Percentiles rank a stretch among this genome's conserved stretches.
phyloP scores from a whole-genome alignment of 345 rosid genomes.

The Eucalyptus cladocalyx region DNA sequence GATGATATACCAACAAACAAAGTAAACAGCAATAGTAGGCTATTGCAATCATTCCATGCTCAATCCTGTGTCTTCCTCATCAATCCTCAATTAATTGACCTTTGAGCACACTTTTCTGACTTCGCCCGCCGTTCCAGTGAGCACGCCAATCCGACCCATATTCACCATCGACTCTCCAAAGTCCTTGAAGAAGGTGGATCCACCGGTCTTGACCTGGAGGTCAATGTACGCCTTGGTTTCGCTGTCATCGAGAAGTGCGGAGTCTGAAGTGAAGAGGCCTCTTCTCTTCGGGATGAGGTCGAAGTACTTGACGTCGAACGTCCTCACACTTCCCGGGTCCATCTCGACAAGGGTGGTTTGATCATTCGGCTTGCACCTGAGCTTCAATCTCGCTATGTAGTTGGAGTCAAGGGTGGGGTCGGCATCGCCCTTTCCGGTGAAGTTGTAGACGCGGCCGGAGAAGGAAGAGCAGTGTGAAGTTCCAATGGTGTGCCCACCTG shows the following conservation, averaged over 20 bases:
- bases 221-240: constrained; percentile 34
- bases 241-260: constrained; percentile 37
- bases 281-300: constrained; percentile 38
- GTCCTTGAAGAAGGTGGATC: constrained; percentile 39
- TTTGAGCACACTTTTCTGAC: constrained; percentile 49
- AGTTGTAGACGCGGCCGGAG: constrained; percentile 44
- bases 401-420: constrained; percentile 40
- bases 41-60: not conserved
- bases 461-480: constrained; percentile 48
- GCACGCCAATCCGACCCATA: constrained; percentile 53
- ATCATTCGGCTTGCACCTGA: constrained; percentile 34
- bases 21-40: not conserved
- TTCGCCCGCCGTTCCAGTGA: constrained; percentile 38
- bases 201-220: not conserved
- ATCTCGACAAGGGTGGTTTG: constrained; percentile 38
- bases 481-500: constrained; percentile 67
- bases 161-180: constrained; percentile 62
- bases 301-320: constrained; percentile 43
- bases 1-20: not conserved
- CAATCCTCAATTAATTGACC: constrained; percentile 28
- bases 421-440: constrained; percentile 44
- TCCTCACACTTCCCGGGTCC: constrained; percentile 63
- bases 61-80: not conserved
- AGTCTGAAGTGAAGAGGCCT: constrained; percentile 53
- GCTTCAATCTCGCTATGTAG: constrained; percentile 9